Conservation (phyloP, 2,329 filamentous ascomycete species). For the Alternaria angustiovoidea region DNA sequence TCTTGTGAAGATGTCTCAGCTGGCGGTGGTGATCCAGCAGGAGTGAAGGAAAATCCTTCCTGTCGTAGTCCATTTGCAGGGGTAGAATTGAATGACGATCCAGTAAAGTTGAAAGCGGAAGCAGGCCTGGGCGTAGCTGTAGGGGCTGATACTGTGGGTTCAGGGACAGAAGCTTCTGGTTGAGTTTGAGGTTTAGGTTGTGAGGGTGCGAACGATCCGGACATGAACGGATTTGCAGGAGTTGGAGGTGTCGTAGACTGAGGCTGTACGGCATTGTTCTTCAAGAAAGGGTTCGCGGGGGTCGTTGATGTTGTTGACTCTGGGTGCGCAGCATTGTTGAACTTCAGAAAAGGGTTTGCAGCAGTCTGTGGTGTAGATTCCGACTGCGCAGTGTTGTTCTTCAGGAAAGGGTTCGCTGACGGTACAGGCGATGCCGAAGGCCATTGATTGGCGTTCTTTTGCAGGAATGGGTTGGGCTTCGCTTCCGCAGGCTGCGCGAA, state of each 20-base stretch:
- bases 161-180: background rate
- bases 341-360: constrained; percentile 18
- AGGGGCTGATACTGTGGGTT: constrained; percentile 2
- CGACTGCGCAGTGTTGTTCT: background rate
- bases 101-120: constrained; percentile 14
- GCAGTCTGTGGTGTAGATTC: constrained; percentile 2
- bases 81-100: background rate
- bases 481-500: constrained; percentile 28
- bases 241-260: background rate
- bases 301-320: background rate
- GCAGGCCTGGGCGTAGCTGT: constrained; percentile 13
- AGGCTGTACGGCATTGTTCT: background rate
- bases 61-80: constrained; percentile 6
- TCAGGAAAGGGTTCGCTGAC: constrained; percentile 17
- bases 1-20: constrained; percentile 18
- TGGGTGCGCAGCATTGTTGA: background rate
- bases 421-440: constrained; percentile 1
- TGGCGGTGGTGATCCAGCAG: constrained; percentile 22
- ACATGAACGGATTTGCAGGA: constrained; percentile 12
- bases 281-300: constrained; percentile 9
- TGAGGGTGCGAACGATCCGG: background rate
- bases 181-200: constrained; percentile 2
- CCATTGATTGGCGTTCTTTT: background rate
- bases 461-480: constrained; percentile 21
- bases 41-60: constrained; percentile 24